Conservation (phyloP, 106 monocot species). For the Dioscorea zingiberensis region DNA sequence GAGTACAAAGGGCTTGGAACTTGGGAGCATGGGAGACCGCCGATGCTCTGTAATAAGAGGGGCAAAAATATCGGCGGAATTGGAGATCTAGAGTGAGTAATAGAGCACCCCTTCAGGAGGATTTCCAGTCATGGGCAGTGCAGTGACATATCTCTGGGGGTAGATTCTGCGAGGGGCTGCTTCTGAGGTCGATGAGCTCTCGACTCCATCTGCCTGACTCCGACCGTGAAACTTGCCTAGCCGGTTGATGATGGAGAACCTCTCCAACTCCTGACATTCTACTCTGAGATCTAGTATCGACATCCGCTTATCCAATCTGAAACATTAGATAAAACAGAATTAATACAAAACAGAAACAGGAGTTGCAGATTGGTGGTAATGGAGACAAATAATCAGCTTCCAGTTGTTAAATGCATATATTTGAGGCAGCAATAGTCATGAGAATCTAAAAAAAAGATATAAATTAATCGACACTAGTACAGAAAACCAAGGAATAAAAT, state of each 20-base stretch:
- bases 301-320: constrained; percentile 45
- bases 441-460: background rate
- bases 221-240: constrained; percentile 57
- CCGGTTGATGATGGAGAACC: constrained; percentile 56
- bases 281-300: constrained; percentile 46
- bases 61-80: no score
- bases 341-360: background rate
- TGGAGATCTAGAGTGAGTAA: constrained; percentile 28
- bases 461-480: background rate
- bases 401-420: background rate
- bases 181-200: constrained; percentile 16
- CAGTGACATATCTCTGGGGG: constrained; percentile 38
- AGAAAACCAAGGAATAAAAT: background rate
- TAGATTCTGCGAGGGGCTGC: constrained; percentile 7
- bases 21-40: no score
- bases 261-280: constrained; percentile 62
- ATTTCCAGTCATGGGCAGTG: constrained; percentile 20
- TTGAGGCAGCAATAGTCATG: background rate
- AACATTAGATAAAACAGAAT: background rate
- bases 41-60: no score
- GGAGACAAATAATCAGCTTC: background rate
- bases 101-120: constrained; percentile 33
- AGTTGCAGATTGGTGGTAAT: no score
- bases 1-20: no score
- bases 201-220: constrained; percentile 22